A percentile compares a stretch with the other conserved stretches of the same genome.
Evolutionary conservation across 495 filamentous ascomycete genomes (phyloP).

Genomic region (Chaetomium cochliodes): DNA sequence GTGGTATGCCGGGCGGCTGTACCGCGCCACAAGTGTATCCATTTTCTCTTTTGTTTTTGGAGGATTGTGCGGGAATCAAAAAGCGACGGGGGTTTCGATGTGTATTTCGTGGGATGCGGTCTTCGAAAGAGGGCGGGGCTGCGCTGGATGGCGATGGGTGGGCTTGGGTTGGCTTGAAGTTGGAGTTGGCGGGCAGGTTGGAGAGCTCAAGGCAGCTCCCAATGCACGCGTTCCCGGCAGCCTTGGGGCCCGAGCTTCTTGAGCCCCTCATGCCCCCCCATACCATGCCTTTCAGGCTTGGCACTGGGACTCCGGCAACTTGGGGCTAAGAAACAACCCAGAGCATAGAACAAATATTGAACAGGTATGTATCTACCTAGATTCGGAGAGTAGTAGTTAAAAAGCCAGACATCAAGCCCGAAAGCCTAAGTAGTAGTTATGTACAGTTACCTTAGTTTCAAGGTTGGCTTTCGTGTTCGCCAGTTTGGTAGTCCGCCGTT

Average conservation of each 20-base stretch:
- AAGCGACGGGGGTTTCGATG: neutral
- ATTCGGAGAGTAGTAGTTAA: too few species aligned
- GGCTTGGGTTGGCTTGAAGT: conserved; percentile 9
- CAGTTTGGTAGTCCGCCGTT: too few species aligned
- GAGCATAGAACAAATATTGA: too few species aligned
- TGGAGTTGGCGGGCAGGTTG: conserved; percentile 14
- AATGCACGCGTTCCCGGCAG: conserved; percentile 25
- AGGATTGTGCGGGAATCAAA: neutral
- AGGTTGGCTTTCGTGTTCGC: too few species aligned
- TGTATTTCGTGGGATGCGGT: conserved; percentile 12
- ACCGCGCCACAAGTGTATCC: conserved; percentile 90
- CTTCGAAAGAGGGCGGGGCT: conserved; percentile 14
- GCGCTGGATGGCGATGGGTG: conserved; percentile 4
- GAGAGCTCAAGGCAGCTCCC: conserved; percentile 34
- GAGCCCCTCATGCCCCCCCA: neutral
- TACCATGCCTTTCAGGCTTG: neutral
- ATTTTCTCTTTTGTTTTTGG: conserved; percentile 47
- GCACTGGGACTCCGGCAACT: neutral
- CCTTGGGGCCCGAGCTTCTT: conserved; percentile 16
- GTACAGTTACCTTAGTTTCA: too few species aligned
- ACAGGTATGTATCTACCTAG: too few species aligned
- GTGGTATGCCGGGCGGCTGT: conserved; percentile 65
- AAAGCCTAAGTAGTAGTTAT: too few species aligned
- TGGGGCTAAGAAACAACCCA: neutral
- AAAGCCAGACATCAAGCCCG: too few species aligned